These are phyloP conservation scores for Nitzschia sp. DNA, from an alignment of 108 stramenopile genomes.

Conservation along the genomic window DNA sequence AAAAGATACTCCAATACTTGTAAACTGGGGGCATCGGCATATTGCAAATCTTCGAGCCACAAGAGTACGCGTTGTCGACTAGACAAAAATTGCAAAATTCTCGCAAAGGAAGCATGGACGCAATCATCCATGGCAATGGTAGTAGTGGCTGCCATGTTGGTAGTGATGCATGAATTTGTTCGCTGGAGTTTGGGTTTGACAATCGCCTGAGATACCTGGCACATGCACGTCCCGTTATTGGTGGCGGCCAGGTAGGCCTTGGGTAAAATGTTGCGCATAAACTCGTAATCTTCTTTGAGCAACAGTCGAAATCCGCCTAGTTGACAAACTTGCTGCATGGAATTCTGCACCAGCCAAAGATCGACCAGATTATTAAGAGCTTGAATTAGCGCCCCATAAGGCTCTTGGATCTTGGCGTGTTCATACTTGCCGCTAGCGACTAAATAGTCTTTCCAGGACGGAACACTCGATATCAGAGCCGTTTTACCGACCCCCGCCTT, in stretches of 20 bases:
- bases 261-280: constrained; percentile 26
- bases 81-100: constrained; percentile 29
- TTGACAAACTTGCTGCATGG: constrained; percentile 9
- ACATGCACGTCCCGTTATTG: neutral
- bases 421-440: constrained; percentile 32
- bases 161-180: neutral
- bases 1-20: constrained; percentile 21
- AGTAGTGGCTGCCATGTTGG: neutral
- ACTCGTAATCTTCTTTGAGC: constrained; percentile 34
- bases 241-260: constrained; percentile 8
- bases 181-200: neutral
- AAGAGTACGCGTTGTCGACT: constrained; percentile 15
- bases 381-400: constrained; percentile 26
- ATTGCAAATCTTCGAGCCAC: constrained; percentile 60
- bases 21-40: constrained; percentile 44
- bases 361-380: constrained; percentile 20
- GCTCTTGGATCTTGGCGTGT: constrained; percentile 1
- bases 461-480: constrained; percentile 14
- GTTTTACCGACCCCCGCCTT: constrained; percentile 29
- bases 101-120: constrained; percentile 25
- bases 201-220: neutral
- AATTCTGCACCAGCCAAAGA: constrained; percentile 22
- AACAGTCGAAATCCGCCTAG: constrained; percentile 21
- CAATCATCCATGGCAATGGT: neutral
- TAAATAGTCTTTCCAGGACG: constrained; percentile 22